Evolutionary conservation across 805 yeast genomes (phyloP).

Genomic region (Saccharomycopsis guyanensis): DNA sequence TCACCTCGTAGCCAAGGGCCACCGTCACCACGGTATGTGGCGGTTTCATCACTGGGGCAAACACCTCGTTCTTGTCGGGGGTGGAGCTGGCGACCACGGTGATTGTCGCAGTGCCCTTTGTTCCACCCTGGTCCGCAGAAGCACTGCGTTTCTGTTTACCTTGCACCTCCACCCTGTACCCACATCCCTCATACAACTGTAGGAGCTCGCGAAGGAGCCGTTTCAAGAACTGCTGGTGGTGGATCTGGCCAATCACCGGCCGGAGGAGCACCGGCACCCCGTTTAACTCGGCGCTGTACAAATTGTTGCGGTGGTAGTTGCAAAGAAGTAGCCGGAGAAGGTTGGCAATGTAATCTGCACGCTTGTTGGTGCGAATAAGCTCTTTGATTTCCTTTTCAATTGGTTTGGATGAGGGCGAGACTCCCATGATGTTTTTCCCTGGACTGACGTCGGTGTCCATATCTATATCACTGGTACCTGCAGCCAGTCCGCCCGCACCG

Average conservation of each 20-base stretch:
- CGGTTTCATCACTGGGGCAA: conserved; percentile 5
- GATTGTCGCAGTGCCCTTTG: neutral
- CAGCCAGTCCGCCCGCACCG: conserved; percentile 30
- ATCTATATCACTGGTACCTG: conserved; percentile 26
- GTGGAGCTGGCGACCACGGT: neutral
- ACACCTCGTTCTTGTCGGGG: neutral
- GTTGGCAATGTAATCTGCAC: conserved; percentile 47
- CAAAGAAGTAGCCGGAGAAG: conserved; percentile 56
- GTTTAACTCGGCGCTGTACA: conserved; percentile 25
- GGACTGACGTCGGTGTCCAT: too few species aligned
- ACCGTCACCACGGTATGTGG: conserved; percentile 1
- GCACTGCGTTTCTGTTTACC: neutral
- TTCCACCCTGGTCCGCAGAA: neutral
- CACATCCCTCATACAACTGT: conserved; percentile 2
- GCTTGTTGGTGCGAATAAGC: conserved; percentile 26
- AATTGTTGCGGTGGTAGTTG: conserved; percentile 44
- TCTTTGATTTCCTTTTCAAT: conserved; percentile 26
- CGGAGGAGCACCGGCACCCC: conserved; percentile 42
- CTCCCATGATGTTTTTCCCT: neutral
- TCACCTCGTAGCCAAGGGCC: neutral
- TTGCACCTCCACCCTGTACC: neutral
- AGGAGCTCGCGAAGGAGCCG: conserved; percentile 12
- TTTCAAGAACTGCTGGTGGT: conserved; percentile 40
- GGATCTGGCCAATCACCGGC: conserved; percentile 52
- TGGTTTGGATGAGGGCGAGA: conserved; percentile 28